Evolutionary conservation across 2,329 filamentous ascomycete species (phyloP).

Genomic region (Peltaster fructicola): DNA sequence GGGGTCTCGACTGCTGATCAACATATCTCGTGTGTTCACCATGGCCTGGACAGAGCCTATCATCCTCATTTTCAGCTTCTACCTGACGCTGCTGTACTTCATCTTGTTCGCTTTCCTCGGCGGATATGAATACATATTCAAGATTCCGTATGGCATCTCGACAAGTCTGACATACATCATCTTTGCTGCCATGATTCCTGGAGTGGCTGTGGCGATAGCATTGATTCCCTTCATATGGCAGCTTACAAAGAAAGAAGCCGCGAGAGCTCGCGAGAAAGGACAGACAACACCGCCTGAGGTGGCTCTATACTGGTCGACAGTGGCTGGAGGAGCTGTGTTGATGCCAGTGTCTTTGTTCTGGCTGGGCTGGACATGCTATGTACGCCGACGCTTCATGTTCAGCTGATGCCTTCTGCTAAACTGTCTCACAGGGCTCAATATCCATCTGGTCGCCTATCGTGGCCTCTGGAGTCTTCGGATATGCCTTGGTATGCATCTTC

Average conservation of each 20-base stretch:
- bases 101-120: constrained; percentile 16
- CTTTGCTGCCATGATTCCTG: constrained; percentile 29
- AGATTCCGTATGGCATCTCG: constrained; percentile 22
- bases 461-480: constrained; percentile 26
- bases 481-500: constrained; percentile 27
- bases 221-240: constrained; percentile 16
- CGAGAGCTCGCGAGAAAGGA: constrained; percentile 8
- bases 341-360: constrained; percentile 33
- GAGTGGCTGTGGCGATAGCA: constrained; percentile 16
- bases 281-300: constrained; percentile 15
- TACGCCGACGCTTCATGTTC: background rate
- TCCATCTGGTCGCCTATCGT: constrained; percentile 29
- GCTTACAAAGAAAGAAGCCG: constrained; percentile 9
- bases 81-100: constrained; percentile 33
- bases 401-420: constrained; percentile 1
- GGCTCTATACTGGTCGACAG: constrained; percentile 27
- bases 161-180: constrained; percentile 27
- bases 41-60: constrained; percentile 22
- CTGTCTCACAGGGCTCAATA: constrained; percentile 11
- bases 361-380: constrained; percentile 32
- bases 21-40: constrained; percentile 8
- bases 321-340: constrained; percentile 23
- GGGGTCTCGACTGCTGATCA: constrained; percentile 7
- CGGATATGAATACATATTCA: constrained; percentile 1
- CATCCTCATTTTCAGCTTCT: constrained; percentile 31